A percentile compares a stretch with the other conserved stretches of the same genome.
phyloP scores from a whole-genome alignment of 2,329 filamentous ascomycete genomes.

The Cordyceps javanica region DNA sequence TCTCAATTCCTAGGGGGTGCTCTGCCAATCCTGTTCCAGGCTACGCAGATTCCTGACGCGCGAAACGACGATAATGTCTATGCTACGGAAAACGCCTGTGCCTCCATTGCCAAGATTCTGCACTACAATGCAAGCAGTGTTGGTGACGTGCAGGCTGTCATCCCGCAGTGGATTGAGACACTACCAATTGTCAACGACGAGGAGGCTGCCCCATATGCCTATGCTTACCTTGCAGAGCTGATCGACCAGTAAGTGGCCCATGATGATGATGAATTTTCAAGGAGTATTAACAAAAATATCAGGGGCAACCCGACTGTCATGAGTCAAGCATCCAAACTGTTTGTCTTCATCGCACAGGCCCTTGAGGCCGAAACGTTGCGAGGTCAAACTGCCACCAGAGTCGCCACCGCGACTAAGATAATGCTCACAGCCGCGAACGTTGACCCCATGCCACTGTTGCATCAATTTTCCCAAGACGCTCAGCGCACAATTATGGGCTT shows the following conservation, averaged over 20 bases:
- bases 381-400: constrained; percentile 71
- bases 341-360: constrained; percentile 78
- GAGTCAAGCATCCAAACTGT: constrained; percentile 71
- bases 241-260: constrained; percentile 80
- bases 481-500: constrained; percentile 74
- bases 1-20: constrained; percentile 77
- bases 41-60: constrained; percentile 72
- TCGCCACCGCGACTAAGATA: constrained; percentile 71
- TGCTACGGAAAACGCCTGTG: constrained; percentile 94
- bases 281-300: constrained; percentile 22
- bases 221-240: constrained; percentile 82
- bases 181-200: constrained; percentile 92
- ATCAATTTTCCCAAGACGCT: constrained; percentile 69
- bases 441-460: constrained; percentile 69
- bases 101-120: constrained; percentile 93
- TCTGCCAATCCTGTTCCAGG: constrained; percentile 77
- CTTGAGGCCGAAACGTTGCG: constrained; percentile 87
- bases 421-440: constrained; percentile 68
- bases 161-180: constrained; percentile 83
- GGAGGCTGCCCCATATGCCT: constrained; percentile 93
- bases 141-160: constrained; percentile 66
- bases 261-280: background rate
- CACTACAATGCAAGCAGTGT: constrained; percentile 81
- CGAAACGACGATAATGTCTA: constrained; percentile 91
- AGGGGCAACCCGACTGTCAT: constrained; percentile 84